Evolutionary conservation across 1,139 yeast species (phyloP), one percentile per base, ranked within the genome.

Genomic region (Martiniozyma asiatica): DNA sequence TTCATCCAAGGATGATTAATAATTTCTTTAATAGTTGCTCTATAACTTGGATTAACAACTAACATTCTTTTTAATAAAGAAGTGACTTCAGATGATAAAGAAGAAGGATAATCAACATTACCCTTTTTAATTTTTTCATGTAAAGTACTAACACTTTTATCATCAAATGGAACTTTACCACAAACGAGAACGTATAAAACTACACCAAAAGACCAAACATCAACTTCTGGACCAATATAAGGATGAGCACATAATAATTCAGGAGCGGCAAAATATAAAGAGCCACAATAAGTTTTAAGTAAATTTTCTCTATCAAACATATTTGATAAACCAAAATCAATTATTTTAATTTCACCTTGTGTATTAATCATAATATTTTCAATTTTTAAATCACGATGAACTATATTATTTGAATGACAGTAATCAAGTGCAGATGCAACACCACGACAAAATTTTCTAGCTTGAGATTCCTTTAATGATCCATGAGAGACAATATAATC

Each of bases 401-500:
- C 98, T 34, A 89, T 89, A 43, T 89, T 85, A 53, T 89, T 89
- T 38, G 73, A 73, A 55, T 89, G 99, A 50, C 95, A 75, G 55
- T 89, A 89, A 49, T 84, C 94, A 36, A 92, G 63, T 0, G 99
- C 96, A 13, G 93, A 78, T 1, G 89, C 95, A 35, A 89, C 84
- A n/a, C 95, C 94, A 42, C 98, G 66, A 7, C 96, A 94, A 57
- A 92, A 89, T 56, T 82, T 81, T 35, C 98, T 66, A 4, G 98
- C 98, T 48, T 84, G 92, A 38, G 80, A 73, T 54, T 92, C 99
- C 54, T 87, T 84, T 44, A 92, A 63, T 5, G 93, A 78, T 2
- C 98, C 98, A 55, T 92, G 98, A 20, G 94, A 79, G 39, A 92
- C 95, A 42, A 92, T 92, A 53, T 89, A 89, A 59, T 92, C 99